Percentiles rank a stretch among this genome's conserved stretches.
Evolutionary conservation across 768 basidiomycete genomes (phyloP).

Genomic region (Auriculariales sp.): DNA sequence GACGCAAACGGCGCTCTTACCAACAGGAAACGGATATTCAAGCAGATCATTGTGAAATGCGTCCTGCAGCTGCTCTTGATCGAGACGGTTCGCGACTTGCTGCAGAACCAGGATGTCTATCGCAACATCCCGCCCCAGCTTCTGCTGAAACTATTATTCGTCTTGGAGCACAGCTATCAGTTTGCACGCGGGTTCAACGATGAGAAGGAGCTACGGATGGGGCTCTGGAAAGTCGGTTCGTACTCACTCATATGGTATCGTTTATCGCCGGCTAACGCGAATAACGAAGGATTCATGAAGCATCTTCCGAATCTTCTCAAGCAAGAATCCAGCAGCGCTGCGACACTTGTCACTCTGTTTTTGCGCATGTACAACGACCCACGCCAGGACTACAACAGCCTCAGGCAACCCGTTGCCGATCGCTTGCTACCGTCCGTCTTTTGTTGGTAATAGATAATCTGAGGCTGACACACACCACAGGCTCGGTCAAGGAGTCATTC

Average conservation of each 20-base stretch:
- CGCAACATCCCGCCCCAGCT: conserved; percentile 88
- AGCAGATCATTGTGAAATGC: conserved; percentile 99
- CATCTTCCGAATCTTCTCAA: conserved; percentile 94
- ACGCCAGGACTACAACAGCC: conserved; percentile 74
- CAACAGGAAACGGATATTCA: conserved; percentile 78
- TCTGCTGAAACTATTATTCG: conserved; percentile 83
- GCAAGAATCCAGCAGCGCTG: conserved; percentile 94
- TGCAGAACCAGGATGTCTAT: conserved; percentile 87
- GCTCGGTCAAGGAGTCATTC: conserved; percentile 73
- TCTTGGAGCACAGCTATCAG: conserved; percentile 92
- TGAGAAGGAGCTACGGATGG: conserved; percentile 91
- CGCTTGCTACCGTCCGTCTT: conserved; percentile 52
- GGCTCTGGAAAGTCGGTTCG: conserved; percentile 98
- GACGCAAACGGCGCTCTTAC: conserved; percentile 29
- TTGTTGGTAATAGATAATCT: not conserved
- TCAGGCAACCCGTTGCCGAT: conserved; percentile 66
- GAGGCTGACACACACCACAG: conserved; percentile 24
- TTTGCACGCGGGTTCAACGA: conserved; percentile 97
- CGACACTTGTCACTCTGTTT: conserved; percentile 84
- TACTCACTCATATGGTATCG: conserved; percentile 11
- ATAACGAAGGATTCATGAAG: conserved; percentile 91
- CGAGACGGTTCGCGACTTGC: conserved; percentile 90
- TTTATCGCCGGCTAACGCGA: not conserved
- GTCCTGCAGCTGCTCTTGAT: conserved; percentile 92
- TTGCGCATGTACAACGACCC: conserved; percentile 89